Percentiles rank a stretch among this genome's conserved stretches.
Evolutionary conservation across 139 green algal genomes (phyloP).

Genomic region (Chlamydomonas sphaeroides): DNA sequence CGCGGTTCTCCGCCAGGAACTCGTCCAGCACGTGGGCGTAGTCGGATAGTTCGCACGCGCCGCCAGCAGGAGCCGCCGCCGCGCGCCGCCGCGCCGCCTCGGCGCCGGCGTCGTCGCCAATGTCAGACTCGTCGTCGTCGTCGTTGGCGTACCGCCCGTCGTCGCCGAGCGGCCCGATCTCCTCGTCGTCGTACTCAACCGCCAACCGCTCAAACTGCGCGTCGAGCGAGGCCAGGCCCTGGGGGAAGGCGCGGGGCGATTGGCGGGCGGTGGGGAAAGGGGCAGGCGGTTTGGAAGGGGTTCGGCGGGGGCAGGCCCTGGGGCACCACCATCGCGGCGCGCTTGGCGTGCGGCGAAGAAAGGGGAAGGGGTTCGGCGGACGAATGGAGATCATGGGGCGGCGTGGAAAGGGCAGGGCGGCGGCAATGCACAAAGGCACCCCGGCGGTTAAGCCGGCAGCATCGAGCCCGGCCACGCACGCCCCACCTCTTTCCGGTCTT

Average conservation of each 20-base stretch:
- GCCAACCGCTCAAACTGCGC: conserved; percentile 38
- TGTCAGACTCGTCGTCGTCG: neutral
- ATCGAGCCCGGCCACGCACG: neutral
- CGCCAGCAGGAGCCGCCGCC: conserved; percentile 46
- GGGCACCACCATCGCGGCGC: too few species aligned
- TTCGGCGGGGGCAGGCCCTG: too few species aligned
- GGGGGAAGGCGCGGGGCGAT: too few species aligned
- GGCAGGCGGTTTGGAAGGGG: too few species aligned
- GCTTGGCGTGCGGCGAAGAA: too few species aligned
- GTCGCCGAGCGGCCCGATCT: conserved; percentile 30
- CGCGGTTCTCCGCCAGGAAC: conserved; percentile 70
- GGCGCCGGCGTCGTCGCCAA: conserved; percentile 4
- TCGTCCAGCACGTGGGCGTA: conserved; percentile 80
- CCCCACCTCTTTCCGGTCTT: conserved; percentile 62
- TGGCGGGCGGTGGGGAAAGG: too few species aligned
- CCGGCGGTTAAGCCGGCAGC: too few species aligned
- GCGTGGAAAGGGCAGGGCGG: too few species aligned
- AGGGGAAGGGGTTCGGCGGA: too few species aligned
- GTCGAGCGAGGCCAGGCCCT: conserved; percentile 5
- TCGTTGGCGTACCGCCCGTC: conserved; percentile 8
- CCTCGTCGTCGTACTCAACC: conserved; percentile 36
- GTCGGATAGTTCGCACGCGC: conserved; percentile 36
- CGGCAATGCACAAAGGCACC: too few species aligned
- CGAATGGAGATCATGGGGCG: too few species aligned
- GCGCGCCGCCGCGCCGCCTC: conserved; percentile 25